phyloP scores from a whole-genome alignment of 2,329 filamentous ascomycete genomes.

The Paramyrothecium sp. region DNA sequence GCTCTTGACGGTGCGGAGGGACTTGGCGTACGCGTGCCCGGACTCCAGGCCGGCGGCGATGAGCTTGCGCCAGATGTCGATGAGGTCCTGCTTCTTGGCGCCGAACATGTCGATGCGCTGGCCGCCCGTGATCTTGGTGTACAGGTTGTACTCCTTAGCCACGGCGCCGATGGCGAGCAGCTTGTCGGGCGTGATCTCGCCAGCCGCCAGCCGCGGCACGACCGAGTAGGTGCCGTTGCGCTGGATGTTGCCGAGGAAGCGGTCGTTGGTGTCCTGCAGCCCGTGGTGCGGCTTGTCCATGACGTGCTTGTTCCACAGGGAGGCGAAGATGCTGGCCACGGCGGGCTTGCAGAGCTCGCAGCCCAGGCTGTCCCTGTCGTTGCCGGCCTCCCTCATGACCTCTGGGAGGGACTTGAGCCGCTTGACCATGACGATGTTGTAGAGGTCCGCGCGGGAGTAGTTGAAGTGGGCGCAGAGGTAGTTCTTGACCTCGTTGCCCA shows the following conservation, averaged over 20 bases:
- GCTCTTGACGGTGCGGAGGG: constrained; percentile 83
- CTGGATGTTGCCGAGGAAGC: constrained; percentile 86
- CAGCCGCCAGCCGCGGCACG: constrained; percentile 76
- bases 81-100: constrained; percentile 81
- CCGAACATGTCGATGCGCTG: constrained; percentile 94
- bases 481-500: constrained; percentile 87
- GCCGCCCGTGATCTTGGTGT: constrained; percentile 89
- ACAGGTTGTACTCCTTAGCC: constrained; percentile 79
- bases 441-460: constrained; percentile 83
- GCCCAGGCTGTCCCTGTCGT: constrained; percentile 68
- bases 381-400: constrained; percentile 78
- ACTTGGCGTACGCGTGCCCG: constrained; percentile 89
- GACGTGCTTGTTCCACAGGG: constrained; percentile 80
- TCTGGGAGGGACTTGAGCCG: constrained; percentile 68
- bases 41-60: constrained; percentile 86
- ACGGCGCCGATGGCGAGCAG: constrained; percentile 81
- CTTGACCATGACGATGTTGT: constrained; percentile 84
- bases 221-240: constrained; percentile 90
- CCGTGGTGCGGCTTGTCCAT: constrained; percentile 70
- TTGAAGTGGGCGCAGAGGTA: constrained; percentile 82
- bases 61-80: constrained; percentile 77
- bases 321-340: constrained; percentile 76
- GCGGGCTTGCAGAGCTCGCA: constrained; percentile 87
- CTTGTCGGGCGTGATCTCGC: constrained; percentile 85
- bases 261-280: constrained; percentile 88